These are phyloP conservation scores for Penicillium egyptiacum DNA, from an alignment of 495 filamentous ascomycete species.

Conservation along the genomic window DNA sequence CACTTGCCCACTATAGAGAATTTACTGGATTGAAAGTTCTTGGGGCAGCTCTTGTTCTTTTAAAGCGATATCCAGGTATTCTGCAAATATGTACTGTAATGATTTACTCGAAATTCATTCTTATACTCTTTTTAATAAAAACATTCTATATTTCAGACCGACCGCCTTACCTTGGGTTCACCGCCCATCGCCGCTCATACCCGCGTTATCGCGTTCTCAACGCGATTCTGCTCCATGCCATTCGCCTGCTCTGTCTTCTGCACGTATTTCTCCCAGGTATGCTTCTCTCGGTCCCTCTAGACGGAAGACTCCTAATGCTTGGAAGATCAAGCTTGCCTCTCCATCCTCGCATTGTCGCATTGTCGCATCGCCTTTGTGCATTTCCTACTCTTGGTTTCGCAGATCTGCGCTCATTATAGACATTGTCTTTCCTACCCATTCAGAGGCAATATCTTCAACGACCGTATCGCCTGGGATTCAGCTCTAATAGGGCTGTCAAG, in stretches of 20 bases:
- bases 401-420: too few species aligned
- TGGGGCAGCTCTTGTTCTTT: neutral
- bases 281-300: neutral
- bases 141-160: neutral
- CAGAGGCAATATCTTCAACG: neutral
- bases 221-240: constrained; percentile 8
- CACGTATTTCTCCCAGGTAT: neutral
- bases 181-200: constrained; percentile 3
- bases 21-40: constrained; percentile 1
- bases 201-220: constrained; percentile 6
- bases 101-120: neutral
- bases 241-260: neutral
- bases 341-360: neutral
- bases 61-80: neutral
- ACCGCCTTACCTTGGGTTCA: neutral
- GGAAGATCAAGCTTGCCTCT: neutral
- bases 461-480: neutral
- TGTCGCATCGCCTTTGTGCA: neutral
- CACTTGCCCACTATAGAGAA: neutral
- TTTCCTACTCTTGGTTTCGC: neutral
- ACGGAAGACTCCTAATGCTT: neutral
- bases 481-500: neutral
- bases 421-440: neutral
- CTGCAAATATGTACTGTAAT: constrained; percentile 5
- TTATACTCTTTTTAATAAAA: neutral